A percentile compares a stretch with the other conserved stretches of the same genome.
phyloP scores from a whole-genome alignment of 768 basidiomycete genomes.

The Podaxis sp. region DNA sequence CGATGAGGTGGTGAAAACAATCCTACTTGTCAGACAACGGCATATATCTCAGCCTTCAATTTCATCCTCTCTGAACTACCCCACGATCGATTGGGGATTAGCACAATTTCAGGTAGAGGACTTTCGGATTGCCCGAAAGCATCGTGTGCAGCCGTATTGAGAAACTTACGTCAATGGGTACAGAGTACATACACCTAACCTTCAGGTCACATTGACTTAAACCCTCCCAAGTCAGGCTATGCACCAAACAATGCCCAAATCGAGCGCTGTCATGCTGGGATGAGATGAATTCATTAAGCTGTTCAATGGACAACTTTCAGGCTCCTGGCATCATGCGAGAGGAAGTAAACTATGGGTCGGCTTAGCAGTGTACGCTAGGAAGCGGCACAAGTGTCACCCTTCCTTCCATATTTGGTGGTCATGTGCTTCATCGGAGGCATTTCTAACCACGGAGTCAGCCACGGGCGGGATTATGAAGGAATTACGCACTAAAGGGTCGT shows the following conservation, averaged over 20 bases:
- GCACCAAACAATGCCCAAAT: neutral
- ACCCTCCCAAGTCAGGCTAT: neutral
- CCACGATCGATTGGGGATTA: neutral
- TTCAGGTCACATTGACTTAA: slow-evolving; percentile 1
- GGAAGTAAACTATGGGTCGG: neutral
- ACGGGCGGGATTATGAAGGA: too few relatives aligned
- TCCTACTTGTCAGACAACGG: neutral
- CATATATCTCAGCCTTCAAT: neutral
- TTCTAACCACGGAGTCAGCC: too few relatives aligned
- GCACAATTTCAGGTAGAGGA: neutral
- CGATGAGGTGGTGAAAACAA: neutral
- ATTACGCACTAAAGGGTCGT: neutral
- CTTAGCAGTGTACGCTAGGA: neutral
- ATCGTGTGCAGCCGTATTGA: neutral
- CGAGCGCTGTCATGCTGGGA: neutral
- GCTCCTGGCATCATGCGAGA: neutral
- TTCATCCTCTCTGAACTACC: neutral
- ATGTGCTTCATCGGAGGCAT: too few relatives aligned
- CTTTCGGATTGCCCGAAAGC: slow-evolving; percentile 4
- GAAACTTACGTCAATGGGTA: slow-evolving; percentile 1
- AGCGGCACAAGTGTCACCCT: neutral
- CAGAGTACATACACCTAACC: neutral
- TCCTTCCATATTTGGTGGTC: too few relatives aligned
- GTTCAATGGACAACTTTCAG: neutral
- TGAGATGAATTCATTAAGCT: neutral